Conservation (phyloP, 768 basidiomycete genomes). For the Cystobasidium ongulense region DNA sequence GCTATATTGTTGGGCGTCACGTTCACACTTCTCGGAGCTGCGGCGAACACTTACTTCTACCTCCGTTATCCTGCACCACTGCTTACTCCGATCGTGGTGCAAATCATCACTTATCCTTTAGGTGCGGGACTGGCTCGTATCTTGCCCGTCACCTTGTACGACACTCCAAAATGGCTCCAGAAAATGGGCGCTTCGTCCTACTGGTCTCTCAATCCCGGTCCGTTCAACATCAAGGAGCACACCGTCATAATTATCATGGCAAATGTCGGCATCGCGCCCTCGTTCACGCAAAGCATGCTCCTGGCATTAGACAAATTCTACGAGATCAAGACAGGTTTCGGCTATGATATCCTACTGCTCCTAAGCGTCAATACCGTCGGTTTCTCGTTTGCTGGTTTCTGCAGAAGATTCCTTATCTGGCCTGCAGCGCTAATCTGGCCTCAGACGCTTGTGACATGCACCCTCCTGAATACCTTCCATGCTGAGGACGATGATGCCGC, state of each 20-base stretch:
- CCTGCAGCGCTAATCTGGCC: conserved; percentile 99
- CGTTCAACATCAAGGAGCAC: conserved; percentile 96
- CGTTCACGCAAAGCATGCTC: conserved; percentile 70
- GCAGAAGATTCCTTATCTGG: conserved; percentile 83
- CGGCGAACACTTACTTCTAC: conserved; percentile 30
- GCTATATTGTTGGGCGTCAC: conserved; percentile 42
- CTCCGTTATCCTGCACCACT: conserved; percentile 23
- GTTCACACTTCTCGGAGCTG: conserved; percentile 25
- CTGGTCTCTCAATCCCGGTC: conserved; percentile 81
- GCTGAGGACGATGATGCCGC: conserved; percentile 68
- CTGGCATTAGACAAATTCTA: conserved; percentile 72
- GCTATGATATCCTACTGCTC: conserved; percentile 72
- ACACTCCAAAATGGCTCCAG: conserved; percentile 51
- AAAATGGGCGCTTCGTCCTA: conserved; percentile 44
- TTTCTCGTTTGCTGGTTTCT: conserved; percentile 83
- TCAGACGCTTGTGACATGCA: conserved; percentile 82
- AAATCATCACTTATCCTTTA: conserved; percentile 75
- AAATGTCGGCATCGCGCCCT: conserved; percentile 51
- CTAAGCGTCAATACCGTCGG: conserved; percentile 86
- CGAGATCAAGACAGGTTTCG: conserved; percentile 49
- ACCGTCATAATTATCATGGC: conserved; percentile 87
- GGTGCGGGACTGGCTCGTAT: conserved; percentile 76
- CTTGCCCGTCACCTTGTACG: conserved; percentile 63
- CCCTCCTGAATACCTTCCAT: conserved; percentile 90
- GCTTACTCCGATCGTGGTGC: conserved; percentile 60